A percentile compares a stretch with the other conserved stretches of the same genome.
Conservation (phyloP, 352 stramenopile species). For the Pilasporangium apinafurcum region DNA sequence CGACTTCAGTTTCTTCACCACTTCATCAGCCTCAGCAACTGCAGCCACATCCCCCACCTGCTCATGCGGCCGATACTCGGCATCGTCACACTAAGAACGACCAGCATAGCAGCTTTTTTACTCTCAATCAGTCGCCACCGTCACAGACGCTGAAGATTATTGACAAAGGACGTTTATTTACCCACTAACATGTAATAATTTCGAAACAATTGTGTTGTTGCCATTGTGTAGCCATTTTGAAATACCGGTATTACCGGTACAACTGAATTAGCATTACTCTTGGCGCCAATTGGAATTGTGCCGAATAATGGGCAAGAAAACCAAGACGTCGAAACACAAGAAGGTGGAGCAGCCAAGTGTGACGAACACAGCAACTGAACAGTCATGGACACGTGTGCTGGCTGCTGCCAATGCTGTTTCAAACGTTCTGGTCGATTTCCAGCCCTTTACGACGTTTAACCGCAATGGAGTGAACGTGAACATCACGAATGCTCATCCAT, state of each 20-base stretch:
- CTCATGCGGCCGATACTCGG: too few species aligned
- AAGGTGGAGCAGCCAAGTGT: conserved; percentile 4
- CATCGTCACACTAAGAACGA: conserved; percentile 1
- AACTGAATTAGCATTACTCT: background rate
- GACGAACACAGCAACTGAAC: background rate
- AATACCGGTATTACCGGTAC: too few species aligned
- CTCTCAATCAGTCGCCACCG: conserved; percentile 5
- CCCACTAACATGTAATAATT: too few species aligned
- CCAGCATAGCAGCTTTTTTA: conserved; percentile 7
- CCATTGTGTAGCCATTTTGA: too few species aligned
- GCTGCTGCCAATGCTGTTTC: conserved; percentile 38
- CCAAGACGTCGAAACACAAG: conserved; percentile 9
- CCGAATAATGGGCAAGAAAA: conserved; percentile 19
- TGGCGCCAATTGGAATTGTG: conserved; percentile 3
- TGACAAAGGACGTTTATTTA: conserved; percentile 38
- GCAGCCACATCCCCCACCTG: conserved; percentile 3
- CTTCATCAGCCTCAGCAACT: background rate
- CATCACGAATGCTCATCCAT: conserved; percentile 35
- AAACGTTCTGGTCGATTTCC: conserved; percentile 61
- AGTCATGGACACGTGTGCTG: conserved; percentile 14
- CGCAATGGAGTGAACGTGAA: conserved; percentile 37
- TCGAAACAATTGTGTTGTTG: too few species aligned
- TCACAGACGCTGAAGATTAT: conserved; percentile 30
- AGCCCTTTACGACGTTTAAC: conserved; percentile 44
- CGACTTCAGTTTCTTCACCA: conserved; percentile 2